phyloP scores from a whole-genome alignment of 2,329 filamentous ascomycete genomes.

The Pseudophaeomoniella oleicola region DNA sequence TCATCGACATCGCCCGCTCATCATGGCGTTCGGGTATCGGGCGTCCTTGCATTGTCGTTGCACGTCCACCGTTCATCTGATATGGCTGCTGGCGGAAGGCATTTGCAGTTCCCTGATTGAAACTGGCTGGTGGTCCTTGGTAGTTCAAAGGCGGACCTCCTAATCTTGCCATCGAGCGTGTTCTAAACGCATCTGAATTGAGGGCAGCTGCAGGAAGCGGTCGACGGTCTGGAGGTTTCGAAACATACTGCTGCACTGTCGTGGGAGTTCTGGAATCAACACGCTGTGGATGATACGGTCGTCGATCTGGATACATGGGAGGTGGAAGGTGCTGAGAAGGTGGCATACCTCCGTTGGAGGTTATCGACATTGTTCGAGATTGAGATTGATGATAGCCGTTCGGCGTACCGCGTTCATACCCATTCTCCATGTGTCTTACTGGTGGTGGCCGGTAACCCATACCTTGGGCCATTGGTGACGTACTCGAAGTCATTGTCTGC shows the following conservation, averaged over 20 bases:
- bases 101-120: conserved; percentile 54
- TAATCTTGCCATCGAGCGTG: conserved; percentile 76
- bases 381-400: conserved; percentile 22
- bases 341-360: conserved; percentile 20
- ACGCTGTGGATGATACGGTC: conserved; percentile 59
- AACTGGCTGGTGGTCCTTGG: conserved; percentile 42
- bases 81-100: conserved; percentile 69
- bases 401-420: conserved; percentile 23
- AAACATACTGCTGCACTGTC: conserved; percentile 37
- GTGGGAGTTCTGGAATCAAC: conserved; percentile 46
- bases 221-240: conserved; percentile 41
- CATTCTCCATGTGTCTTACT: conserved; percentile 28
- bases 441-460: conserved; percentile 28
- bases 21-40: conserved; percentile 83
- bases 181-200: conserved; percentile 74
- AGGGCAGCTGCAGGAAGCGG: conserved; percentile 50
- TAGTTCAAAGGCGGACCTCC: conserved; percentile 61
- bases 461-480: conserved; percentile 30
- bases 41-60: conserved; percentile 82
- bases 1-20: conserved; percentile 93
- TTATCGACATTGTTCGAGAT: background rate
- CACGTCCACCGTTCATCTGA: conserved; percentile 37
- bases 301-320: conserved; percentile 47
- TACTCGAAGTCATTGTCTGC: conserved; percentile 53
- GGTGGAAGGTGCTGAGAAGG: conserved; percentile 46